Evolutionary conservation across 306 rosid species (phyloP).

Genomic region (Fragaria ananassa): DNA sequence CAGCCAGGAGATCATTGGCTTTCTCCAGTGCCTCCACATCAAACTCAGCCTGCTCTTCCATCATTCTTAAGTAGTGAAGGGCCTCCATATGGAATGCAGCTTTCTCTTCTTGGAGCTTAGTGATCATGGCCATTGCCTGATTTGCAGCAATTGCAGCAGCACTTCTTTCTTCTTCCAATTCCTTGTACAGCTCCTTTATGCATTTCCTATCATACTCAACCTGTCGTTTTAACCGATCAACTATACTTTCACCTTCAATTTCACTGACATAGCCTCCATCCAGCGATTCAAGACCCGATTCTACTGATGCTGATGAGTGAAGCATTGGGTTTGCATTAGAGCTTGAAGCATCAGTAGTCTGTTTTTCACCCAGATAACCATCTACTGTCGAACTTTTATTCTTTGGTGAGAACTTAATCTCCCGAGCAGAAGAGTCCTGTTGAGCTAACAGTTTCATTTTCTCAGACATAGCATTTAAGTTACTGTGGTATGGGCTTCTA

Average conservation of each 20-base stretch:
- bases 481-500: constrained; percentile 25
- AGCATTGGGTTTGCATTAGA: constrained; percentile 30
- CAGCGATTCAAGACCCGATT: constrained; percentile 51
- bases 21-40: constrained; percentile 77
- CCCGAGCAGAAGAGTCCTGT: constrained; percentile 22
- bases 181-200: constrained; percentile 52
- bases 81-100: constrained; percentile 87
- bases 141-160: constrained; percentile 76
- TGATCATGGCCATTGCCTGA: constrained; percentile 96
- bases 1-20: constrained; percentile 68
- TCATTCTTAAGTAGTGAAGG: constrained; percentile 84
- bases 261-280: constrained; percentile 53
- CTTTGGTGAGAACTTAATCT: constrained; percentile 29
- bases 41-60: constrained; percentile 97
- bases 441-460: constrained; percentile 28
- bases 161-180: constrained; percentile 82
- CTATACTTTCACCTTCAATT: constrained; percentile 61
- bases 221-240: constrained; percentile 52
- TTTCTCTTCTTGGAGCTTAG: constrained; percentile 92
- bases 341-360: constrained; percentile 26
- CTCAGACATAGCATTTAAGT: constrained; percentile 27
- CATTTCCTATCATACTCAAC: constrained; percentile 52
- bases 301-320: constrained; percentile 44
- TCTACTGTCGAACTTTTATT: constrained; percentile 18
- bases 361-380: constrained; percentile 28